Percentiles rank a stretch among this genome's conserved stretches.
Evolutionary conservation across 73 alveolate genomes (phyloP).

Genomic region (Blepharisma stoltei): DNA sequence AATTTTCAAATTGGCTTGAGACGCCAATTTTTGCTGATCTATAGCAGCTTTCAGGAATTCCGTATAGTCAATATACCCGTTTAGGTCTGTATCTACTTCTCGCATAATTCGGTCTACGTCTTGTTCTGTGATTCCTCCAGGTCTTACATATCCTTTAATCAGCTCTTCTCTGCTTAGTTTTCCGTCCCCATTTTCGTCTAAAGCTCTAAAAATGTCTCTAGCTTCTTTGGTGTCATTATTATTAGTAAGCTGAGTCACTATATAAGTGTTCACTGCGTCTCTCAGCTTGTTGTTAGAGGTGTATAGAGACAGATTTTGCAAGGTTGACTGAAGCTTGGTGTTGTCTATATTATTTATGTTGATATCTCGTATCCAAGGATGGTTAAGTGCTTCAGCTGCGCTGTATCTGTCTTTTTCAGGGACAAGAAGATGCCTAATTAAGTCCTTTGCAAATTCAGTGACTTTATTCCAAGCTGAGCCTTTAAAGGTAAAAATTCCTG

Average conservation of each 20-base stretch:
- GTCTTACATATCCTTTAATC: background rate
- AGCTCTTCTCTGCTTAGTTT: constrained; percentile 28
- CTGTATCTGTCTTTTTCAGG: constrained; percentile 46
- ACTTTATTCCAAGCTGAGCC: constrained; percentile 58
- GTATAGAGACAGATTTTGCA: background rate
- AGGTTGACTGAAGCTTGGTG: background rate
- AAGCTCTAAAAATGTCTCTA: constrained; percentile 30
- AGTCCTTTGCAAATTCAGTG: constrained; percentile 52
- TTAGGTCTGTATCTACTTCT: constrained; percentile 70
- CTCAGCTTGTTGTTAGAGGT: background rate
- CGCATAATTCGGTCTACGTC: constrained; percentile 70
- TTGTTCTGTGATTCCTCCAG: constrained; percentile 35
- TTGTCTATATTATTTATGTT: background rate
- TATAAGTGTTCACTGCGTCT: constrained; percentile 19
- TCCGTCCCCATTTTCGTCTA: constrained; percentile 41
- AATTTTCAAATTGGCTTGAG: constrained; percentile 66
- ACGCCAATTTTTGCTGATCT: constrained; percentile 67
- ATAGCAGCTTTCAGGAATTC: constrained; percentile 77
- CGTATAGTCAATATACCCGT: constrained; percentile 71
- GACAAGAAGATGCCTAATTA: constrained; percentile 43
- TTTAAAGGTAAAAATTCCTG: constrained; percentile 36
- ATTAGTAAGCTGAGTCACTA: background rate
- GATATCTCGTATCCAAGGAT: constrained; percentile 37
- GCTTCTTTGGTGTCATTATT: constrained; percentile 2
- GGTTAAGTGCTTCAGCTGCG: constrained; percentile 59